These are phyloP conservation scores for Pichia occidentalis DNA, from an alignment of 805 yeast genomes.

Conservation along the genomic window DNA sequence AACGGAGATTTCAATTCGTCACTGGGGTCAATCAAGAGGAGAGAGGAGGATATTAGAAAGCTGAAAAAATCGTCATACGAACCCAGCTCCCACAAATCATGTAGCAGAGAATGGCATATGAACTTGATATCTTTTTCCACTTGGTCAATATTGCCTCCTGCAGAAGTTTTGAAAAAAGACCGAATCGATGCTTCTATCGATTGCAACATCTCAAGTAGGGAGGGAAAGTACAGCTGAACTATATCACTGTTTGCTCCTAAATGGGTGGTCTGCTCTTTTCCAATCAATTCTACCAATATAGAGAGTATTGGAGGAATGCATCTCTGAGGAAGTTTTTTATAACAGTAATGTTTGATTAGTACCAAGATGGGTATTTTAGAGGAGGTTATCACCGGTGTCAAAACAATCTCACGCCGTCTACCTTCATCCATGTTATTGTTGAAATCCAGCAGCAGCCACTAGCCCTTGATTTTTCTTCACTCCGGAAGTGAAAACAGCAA, in stretches of 20 bases:
- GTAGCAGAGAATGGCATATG: constrained; percentile 22
- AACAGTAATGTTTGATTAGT: constrained; percentile 42
- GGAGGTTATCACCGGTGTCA: constrained; percentile 44
- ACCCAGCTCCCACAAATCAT: constrained; percentile 39
- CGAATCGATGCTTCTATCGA: constrained; percentile 15
- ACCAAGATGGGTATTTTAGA: constrained; percentile 46
- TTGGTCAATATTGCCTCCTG: constrained; percentile 1
- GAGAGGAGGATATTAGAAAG: constrained; percentile 29
- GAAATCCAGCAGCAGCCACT: no score
- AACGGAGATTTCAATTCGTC: constrained; percentile 1
- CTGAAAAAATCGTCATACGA: constrained; percentile 44
- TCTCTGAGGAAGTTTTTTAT: constrained; percentile 33
- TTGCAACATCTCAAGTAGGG: constrained; percentile 19
- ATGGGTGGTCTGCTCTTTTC: constrained; percentile 10
- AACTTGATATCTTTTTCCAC: constrained; percentile 22
- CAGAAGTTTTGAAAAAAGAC: constrained; percentile 7
- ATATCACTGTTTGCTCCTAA: constrained; percentile 7
- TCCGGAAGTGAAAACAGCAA: no score
- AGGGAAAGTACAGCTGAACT: constrained; percentile 22
- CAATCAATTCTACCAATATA: constrained; percentile 38
- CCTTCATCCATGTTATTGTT: no score
- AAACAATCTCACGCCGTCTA: no score
- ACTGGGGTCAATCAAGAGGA: constrained; percentile 29
- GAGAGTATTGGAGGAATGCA: constrained; percentile 35
- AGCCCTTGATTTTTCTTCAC: no score